Evolutionary conservation across 139 green algal species (phyloP), one percentile per base, ranked within the genome.

Genomic region (Monoraphidium neglectum): DNA sequence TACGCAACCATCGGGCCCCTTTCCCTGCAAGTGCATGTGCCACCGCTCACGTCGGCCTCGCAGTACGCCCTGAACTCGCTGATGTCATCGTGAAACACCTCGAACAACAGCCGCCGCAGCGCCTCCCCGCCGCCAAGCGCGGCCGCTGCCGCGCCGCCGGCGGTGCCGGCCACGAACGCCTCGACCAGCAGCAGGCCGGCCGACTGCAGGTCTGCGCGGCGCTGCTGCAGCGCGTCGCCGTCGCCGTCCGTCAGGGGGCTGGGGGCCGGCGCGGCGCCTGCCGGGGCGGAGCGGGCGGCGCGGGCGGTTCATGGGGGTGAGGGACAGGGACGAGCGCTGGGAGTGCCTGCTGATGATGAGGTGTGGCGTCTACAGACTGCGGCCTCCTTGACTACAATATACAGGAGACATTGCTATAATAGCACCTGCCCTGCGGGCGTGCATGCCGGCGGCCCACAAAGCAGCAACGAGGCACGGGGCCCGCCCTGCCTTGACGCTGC

Each of bases 61-160:
- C 73, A 79, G 63, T 79, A 79, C 62, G 71, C 73, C 73, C 64
- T 72, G 49, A 79, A 72, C 40, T 66, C 26, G 15, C 8, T 37
- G 13, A 79, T 43, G 26, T 79, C 73, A 33, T 79, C 73, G 40
- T 79, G 73, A 18, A 79, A 79, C 3, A 79, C 73, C 37, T 79
- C 73, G 68, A 79, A 79, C 62, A 79, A 49, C 63, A 80, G 68
- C 53, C 75, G 75, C 53, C 74, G 62, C 62, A 70, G 62, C 35
- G 33, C 62, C 62, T 28, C 35, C 15, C 23, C 72, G 3, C 64
- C 35, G 4, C 33, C 37, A 15, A 43, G 18, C 8, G 72, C 28
- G 33, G 72, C 75, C 40, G 65, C 35, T 15, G 64, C 75, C 28
- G 68, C 66, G 15, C 36, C 65, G 32, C 54, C 66, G 24, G 65